Evolutionary conservation across 2,329 filamentous ascomycete genomes (phyloP), one percentile per base, ranked within the genome.

Genomic region (Botryotinia globosa): DNA sequence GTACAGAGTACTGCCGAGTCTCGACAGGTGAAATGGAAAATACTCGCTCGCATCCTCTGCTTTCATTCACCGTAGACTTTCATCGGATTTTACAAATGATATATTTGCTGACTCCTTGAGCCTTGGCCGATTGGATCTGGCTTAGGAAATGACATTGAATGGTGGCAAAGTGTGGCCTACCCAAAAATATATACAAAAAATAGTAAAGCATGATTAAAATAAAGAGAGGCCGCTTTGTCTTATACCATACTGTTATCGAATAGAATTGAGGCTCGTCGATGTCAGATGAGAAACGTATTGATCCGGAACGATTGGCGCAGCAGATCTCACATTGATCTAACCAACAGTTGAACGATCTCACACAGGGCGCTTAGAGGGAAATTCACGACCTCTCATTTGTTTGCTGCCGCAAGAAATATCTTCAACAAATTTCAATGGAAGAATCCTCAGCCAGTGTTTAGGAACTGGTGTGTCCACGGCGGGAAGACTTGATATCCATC

Each of bases 391-490:
- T 42, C 51, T 56, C 65, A 42, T 56, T 68, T 32, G 48, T 25
- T 68, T 22, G 48, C 48, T 56, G 48, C 18, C 34, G 45, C 34
- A 18, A 32, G 37, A 56, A 39, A 29, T 18, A 42, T 32, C 25
- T 56, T 56, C n/a, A 67, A 32, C n/a, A 22, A 56, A 42, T 56
- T 67, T 42, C 48, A 10, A 6, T 16, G n/a, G 16, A 12, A 37
- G 65, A 42, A 32, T 44, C 20, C 65, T 68, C 48, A 68, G 65
- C 65, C 65, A 68, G 18, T 56, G 37, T 20, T 32, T 42, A 14
- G 6, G 8, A 56, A 16, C 42, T 67, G 65, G 18, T 25, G 34
- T n/a, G 25, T 68, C 34, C 48, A 56, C 22, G 65, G 34, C 65
- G 34, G 5, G 34, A 16, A 56, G 9, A 56, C n/a, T 54, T 37